Conservation (phyloP, 805 yeast species). For the Monosporozyma unispora region DNA sequence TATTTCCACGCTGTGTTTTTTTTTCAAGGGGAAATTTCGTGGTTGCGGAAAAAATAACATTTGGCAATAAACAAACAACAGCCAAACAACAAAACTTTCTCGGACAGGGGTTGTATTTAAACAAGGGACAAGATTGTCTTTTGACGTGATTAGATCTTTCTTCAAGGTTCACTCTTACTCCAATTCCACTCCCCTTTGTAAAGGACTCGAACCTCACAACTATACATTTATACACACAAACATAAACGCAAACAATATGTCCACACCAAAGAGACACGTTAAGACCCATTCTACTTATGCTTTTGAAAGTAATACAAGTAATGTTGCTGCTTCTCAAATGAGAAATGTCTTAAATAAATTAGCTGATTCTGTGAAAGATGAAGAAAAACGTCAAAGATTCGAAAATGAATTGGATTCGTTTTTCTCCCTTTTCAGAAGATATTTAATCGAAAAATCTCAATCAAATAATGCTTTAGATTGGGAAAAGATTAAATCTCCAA, state of each 20-base stretch:
- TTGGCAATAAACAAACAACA: too few relatives aligned
- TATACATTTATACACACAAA: too few relatives aligned
- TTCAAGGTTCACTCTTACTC: too few relatives aligned
- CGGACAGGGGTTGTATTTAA: too few relatives aligned
- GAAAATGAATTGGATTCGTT: conserved; percentile 83
- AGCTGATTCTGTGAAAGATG: conserved; percentile 67
- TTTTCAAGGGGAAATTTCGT: too few relatives aligned
- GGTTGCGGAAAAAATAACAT: too few relatives aligned
- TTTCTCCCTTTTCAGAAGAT: conserved; percentile 87
- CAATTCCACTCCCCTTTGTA: too few relatives aligned
- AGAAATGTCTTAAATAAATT: conserved; percentile 86
- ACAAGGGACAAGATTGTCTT: too few relatives aligned
- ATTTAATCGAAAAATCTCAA: conserved; percentile 78
- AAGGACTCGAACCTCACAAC: too few relatives aligned
- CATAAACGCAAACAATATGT: conserved; percentile 3
- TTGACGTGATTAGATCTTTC: too few relatives aligned
- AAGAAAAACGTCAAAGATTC: conserved; percentile 45
- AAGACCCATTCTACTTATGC: conserved; percentile 46
- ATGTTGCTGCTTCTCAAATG: conserved; percentile 96
- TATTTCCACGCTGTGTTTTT: too few relatives aligned
- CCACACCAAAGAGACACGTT: conserved; percentile 30
- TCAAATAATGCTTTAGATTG: conserved; percentile 64
- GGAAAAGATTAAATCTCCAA: conserved; percentile 93
- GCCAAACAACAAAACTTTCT: too few relatives aligned
- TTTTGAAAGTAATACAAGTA: conserved; percentile 89